Conservation (phyloP, 2,329 filamentous ascomycete genomes). For the Colletotrichum musae region DNA sequence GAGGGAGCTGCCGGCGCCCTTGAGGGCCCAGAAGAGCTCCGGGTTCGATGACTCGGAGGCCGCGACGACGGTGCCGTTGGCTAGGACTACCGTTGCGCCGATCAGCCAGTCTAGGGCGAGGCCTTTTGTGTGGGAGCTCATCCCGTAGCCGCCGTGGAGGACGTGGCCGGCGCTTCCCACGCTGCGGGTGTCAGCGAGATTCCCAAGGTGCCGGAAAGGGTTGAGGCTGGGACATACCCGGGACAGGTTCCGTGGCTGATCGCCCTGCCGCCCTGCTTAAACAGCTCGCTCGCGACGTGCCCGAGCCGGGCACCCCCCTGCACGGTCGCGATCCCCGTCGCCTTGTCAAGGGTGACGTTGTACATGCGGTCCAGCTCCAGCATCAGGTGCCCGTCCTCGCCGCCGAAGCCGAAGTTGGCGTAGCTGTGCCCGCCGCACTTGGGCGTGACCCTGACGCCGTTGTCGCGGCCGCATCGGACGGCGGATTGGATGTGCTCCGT, state of each 20-base stretch:
- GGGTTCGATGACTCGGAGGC: conserved; percentile 50
- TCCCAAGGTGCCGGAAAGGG: background rate
- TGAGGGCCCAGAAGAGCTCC: conserved; percentile 59
- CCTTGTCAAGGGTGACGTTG: conserved; percentile 49
- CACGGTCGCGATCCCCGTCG: conserved; percentile 52
- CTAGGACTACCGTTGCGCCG: conserved; percentile 53
- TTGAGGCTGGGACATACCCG: conserved; percentile 33
- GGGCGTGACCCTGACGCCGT: conserved; percentile 63
- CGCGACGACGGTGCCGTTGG: conserved; percentile 50
- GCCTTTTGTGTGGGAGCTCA: conserved; percentile 45
- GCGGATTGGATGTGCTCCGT: conserved; percentile 59
- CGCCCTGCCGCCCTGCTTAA: conserved; percentile 51
- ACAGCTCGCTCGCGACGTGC: conserved; percentile 56
- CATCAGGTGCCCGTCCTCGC: conserved; percentile 57
- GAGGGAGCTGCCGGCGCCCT: conserved; percentile 57
- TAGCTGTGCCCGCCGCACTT: conserved; percentile 69
- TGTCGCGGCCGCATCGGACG: conserved; percentile 59
- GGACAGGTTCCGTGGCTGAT: conserved; percentile 62
- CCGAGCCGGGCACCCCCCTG: conserved; percentile 60
- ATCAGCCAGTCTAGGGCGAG: conserved; percentile 53
- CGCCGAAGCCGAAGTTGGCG: conserved; percentile 62
- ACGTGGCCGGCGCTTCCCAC: conserved; percentile 63
- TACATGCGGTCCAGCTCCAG: conserved; percentile 58
- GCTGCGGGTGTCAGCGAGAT: conserved; percentile 32
- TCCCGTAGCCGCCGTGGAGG: conserved; percentile 56